These are phyloP conservation scores for Metschnikowia drakensbergensis DNA, from an alignment of 805 yeast genomes.

Conservation along the genomic window DNA sequence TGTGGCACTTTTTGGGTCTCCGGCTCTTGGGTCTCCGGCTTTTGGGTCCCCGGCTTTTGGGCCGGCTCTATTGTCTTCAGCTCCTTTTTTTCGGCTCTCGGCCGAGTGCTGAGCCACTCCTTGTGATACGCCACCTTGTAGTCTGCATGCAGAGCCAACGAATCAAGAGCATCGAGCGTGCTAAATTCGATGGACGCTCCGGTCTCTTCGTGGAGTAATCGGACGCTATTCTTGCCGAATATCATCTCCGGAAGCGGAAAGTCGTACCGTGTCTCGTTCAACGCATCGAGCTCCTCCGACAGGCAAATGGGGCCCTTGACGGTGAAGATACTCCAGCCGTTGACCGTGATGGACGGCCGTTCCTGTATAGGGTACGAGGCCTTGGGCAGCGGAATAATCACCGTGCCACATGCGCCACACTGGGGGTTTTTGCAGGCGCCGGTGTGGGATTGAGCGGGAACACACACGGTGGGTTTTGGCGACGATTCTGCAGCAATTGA, in stretches of 20 bases:
- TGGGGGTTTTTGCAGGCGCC: conserved; percentile 40
- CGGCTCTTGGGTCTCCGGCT: neutral
- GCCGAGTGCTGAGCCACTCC: conserved; percentile 60
- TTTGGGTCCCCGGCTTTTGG: neutral
- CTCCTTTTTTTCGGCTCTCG: conserved; percentile 11
- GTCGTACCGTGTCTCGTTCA: conserved; percentile 54
- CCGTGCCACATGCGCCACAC: conserved; percentile 65
- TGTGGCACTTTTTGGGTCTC: neutral
- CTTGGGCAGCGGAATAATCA: conserved; percentile 73
- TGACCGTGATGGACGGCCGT: conserved; percentile 63
- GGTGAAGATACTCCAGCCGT: conserved; percentile 75
- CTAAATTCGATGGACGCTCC: conserved; percentile 58
- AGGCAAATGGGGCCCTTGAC: conserved; percentile 73
- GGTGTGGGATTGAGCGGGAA: conserved; percentile 43
- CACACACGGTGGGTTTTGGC: conserved; percentile 17
- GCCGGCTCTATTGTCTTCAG: neutral
- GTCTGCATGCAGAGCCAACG: conserved; percentile 32
- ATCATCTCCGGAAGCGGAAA: conserved; percentile 97
- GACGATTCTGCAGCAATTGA: neutral
- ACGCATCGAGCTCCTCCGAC: conserved; percentile 65
- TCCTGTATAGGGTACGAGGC: conserved; percentile 62
- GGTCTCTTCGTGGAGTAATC: conserved; percentile 39
- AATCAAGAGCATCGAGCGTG: conserved; percentile 65
- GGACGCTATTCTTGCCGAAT: conserved; percentile 76
- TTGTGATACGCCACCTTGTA: conserved; percentile 76